These are phyloP conservation scores for Aspergillus glaucus DNA, from an alignment of 2,329 filamentous ascomycete genomes.

Conservation along the genomic window DNA sequence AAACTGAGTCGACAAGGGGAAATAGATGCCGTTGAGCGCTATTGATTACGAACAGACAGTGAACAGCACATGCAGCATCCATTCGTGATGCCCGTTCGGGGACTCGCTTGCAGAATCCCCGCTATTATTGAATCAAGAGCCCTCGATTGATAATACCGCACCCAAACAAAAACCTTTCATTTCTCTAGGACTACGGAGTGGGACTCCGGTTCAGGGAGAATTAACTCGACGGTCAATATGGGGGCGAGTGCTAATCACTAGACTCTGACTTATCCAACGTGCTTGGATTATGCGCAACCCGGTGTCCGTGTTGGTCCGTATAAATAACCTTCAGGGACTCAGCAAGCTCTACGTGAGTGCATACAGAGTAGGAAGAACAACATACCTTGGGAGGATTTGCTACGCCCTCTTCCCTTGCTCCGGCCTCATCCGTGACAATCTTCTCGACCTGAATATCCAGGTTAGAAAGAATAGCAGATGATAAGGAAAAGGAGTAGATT, in stretches of 20 bases:
- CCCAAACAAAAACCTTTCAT: too few species aligned
- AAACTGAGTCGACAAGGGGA: too few species aligned
- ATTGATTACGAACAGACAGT: too few species aligned
- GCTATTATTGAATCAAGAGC: too few species aligned
- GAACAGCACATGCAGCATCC: too few species aligned
- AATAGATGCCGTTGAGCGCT: too few species aligned
- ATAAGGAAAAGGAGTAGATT: not conserved
- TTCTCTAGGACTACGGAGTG: too few species aligned
- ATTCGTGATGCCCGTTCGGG: too few species aligned
- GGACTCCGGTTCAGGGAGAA: not conserved
- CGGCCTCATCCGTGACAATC: slow-evolving; percentile 18
- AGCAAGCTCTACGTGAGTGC: not conserved
- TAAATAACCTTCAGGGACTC: slow-evolving; percentile 16
- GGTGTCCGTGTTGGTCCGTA: slow-evolving; percentile 22
- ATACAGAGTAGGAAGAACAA: not conserved
- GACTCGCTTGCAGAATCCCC: too few species aligned
- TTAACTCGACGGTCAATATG: too few species aligned
- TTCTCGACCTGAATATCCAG: slow-evolving; percentile 12
- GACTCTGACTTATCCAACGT: slow-evolving; percentile 5
- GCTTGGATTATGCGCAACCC: slow-evolving; percentile 19
- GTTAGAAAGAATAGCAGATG: slow-evolving; percentile 2
- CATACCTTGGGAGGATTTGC: slow-evolving; percentile 19
- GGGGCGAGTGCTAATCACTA: not conserved
- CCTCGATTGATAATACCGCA: too few species aligned
- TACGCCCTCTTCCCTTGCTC: slow-evolving; percentile 17